phyloP scores from a whole-genome alignment of 129 eudicot genomes.

The Saposhnikovia divaricata region DNA sequence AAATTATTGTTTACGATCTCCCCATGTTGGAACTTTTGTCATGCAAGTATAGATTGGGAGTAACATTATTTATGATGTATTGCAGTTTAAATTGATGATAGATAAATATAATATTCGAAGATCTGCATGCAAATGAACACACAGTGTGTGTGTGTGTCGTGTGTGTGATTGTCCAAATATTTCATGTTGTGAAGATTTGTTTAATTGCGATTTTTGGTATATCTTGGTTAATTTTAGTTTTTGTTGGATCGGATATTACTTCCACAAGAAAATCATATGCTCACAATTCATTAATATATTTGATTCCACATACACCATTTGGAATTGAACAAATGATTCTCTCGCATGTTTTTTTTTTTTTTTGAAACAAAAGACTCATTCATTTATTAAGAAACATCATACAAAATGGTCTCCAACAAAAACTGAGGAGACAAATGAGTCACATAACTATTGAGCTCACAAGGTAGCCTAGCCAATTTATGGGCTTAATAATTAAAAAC shows the following conservation, averaged over 20 bases:
- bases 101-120: too few species aligned
- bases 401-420: too few species aligned
- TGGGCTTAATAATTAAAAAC: too few species aligned
- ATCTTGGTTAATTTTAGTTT: not conserved
- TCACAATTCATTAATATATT: not conserved
- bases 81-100: too few species aligned
- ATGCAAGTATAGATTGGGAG: not conserved
- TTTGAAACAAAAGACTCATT: too few species aligned
- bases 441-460: too few species aligned
- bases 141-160: not conserved
- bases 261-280: not conserved
- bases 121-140: too few species aligned
- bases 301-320: not conserved
- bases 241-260: not conserved
- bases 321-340: not conserved
- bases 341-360: not conserved
- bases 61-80: not conserved
- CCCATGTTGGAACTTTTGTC: not conserved
- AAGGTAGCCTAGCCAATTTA: too few species aligned
- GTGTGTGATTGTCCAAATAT: too few species aligned
- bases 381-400: too few species aligned
- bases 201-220: not conserved
- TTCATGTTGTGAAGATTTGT: not conserved
- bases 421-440: too few species aligned
- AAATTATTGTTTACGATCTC: too few species aligned